Percentiles rank a stretch among this genome's conserved stretches.
Evolutionary conservation across 139 green algal genomes (phyloP).

Genomic region (Micractinium sp.): DNA sequence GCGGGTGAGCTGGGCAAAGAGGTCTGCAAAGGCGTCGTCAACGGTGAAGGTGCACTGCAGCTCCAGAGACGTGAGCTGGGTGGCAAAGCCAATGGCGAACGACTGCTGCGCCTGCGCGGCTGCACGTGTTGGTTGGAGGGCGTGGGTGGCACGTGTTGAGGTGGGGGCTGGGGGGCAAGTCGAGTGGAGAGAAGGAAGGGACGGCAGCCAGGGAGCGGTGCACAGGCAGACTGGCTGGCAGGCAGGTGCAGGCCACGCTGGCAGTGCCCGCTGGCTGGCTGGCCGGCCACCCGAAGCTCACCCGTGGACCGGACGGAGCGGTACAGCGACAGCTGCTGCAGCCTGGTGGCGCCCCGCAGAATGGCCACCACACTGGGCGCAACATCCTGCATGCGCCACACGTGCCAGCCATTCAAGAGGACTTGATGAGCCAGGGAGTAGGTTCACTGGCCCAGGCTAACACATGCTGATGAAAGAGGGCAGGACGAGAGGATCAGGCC

Average conservation of each 20-base stretch:
- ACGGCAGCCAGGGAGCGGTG: background rate
- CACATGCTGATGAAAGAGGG: background rate
- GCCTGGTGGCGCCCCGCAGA: background rate
- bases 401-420: background rate
- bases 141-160: background rate
- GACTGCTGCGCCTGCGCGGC: background rate
- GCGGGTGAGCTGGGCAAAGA: background rate
- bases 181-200: too few species aligned
- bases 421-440: background rate
- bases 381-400: background rate
- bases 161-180: background rate
- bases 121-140: background rate
- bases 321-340: background rate
- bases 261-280: background rate
- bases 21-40: background rate
- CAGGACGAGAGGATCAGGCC: background rate
- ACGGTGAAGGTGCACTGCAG: conserved; percentile 6
- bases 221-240: background rate
- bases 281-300: background rate
- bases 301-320: background rate
- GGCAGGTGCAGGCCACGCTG: background rate
- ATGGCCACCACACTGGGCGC: background rate
- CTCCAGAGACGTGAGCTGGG: background rate
- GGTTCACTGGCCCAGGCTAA: background rate
- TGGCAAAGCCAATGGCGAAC: conserved; percentile 8